Evolutionary conservation across 2,329 filamentous ascomycete genomes (phyloP).

Genomic region (Claviceps lovelessii): DNA sequence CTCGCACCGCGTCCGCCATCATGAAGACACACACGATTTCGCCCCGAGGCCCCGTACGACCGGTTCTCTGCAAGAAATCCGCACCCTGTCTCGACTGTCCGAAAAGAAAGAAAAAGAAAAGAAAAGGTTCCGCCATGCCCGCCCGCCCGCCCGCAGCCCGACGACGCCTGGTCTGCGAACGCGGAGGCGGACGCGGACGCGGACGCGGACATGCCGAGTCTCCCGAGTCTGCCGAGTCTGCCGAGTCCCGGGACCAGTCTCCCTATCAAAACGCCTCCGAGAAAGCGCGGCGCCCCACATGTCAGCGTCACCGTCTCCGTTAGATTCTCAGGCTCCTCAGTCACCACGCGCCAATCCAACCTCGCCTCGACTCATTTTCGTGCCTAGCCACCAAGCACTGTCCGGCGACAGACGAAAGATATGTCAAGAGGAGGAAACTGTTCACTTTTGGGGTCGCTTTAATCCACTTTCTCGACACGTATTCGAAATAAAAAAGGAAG

Average conservation of each 20-base stretch:
- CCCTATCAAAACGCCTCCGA: neutral
- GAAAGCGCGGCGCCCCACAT: neutral
- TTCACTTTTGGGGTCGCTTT: no score
- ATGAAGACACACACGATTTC: neutral
- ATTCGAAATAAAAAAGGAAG: no score
- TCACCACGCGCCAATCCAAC: neutral
- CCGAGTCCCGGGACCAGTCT: neutral
- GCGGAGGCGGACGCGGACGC: no score
- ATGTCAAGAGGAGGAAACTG: no score
- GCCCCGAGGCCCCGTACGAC: neutral
- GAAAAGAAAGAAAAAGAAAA: no score
- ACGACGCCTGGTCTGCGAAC: no score
- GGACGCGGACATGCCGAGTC: no score
- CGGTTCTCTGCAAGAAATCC: neutral
- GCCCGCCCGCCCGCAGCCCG: no score
- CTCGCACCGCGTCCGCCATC: neutral
- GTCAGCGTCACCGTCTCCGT: neutral
- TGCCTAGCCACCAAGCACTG: neutral
- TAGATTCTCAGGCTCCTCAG: neutral
- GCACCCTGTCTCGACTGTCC: neutral
- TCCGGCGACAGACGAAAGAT: neutral
- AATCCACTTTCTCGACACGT: no score
- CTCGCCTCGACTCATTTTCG: neutral
- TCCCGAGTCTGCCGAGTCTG: no score
- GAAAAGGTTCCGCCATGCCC: no score